These are phyloP conservation scores for Ormosia semicastrata DNA, from an alignment of 306 rosid genomes.

Conservation along the genomic window DNA sequence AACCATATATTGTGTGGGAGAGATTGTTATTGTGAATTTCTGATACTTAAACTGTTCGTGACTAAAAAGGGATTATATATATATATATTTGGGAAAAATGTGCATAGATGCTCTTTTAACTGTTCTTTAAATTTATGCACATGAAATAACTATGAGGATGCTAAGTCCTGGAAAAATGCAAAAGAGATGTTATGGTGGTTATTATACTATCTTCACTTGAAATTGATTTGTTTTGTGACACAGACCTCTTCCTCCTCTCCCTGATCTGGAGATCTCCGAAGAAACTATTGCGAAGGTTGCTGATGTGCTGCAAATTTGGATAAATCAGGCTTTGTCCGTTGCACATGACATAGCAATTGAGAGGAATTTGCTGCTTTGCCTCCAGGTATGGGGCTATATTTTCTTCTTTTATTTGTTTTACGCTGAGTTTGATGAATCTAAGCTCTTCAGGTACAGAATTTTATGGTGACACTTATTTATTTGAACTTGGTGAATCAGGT, in stretches of 20 bases:
- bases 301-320: constrained; percentile 60
- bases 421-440: not conserved
- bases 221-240: constrained; percentile 13
- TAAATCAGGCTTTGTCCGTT: constrained; percentile 59
- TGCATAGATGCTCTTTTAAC: not conserved
- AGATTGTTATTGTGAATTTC: not conserved
- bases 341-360: constrained; percentile 82
- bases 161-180: not conserved
- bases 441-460: not conserved
- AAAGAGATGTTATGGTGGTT: not conserved
- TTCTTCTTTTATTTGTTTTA: not conserved
- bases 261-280: constrained; percentile 91
- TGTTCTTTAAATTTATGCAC: not conserved
- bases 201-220: not conserved
- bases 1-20: not conserved
- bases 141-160: not conserved
- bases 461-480: not conserved
- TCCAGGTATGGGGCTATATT: constrained; percentile 47
- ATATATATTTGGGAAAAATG: not conserved
- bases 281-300: constrained; percentile 55
- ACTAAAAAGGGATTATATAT: not conserved
- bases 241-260: constrained; percentile 97
- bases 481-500: constrained; percentile 54
- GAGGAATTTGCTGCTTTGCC: constrained; percentile 64
- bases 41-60: not conserved